Evolutionary conservation across 768 basidiomycete species (phyloP).

Genomic region (Tephrocybe sp.): DNA sequence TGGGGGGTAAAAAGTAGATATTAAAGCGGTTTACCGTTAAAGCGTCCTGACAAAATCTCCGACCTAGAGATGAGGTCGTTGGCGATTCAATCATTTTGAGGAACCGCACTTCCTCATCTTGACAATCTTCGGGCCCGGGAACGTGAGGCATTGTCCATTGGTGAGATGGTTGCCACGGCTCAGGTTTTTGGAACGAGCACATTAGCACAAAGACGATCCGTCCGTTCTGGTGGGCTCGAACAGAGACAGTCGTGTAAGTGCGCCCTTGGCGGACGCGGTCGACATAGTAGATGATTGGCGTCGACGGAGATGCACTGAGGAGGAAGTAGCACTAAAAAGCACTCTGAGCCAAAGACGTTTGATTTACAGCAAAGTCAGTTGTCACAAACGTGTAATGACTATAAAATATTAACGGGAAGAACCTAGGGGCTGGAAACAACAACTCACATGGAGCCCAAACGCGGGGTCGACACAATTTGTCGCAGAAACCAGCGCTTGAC

Average conservation of each 20-base stretch:
- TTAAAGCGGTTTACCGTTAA: conserved; percentile 24
- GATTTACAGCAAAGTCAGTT: background rate
- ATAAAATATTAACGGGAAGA: too few species aligned
- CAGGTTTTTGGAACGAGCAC: conserved; percentile 82
- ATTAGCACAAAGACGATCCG: conserved; percentile 56
- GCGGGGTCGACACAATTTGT: conserved; percentile 69
- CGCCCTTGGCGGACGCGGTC: conserved; percentile 74
- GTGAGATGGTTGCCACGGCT: conserved; percentile 69
- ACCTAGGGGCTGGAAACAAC: too few species aligned
- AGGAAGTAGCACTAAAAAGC: conserved; percentile 75
- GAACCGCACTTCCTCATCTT: conserved; percentile 50
- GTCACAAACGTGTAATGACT: conserved; percentile 67
- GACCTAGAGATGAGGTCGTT: conserved; percentile 30
- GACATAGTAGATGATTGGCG: conserved; percentile 78
- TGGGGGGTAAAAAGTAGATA: too few species aligned
- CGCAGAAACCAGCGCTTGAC: conserved; percentile 81
- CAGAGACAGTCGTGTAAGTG: conserved; percentile 67
- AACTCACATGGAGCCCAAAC: conserved; percentile 71
- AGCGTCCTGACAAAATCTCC: conserved; percentile 31
- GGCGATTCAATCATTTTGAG: conserved; percentile 31
- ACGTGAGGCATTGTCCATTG: conserved; percentile 68
- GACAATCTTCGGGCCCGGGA: conserved; percentile 64
- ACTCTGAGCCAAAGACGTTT: background rate
- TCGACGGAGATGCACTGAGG: conserved; percentile 67
- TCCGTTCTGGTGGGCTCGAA: conserved; percentile 59